These are phyloP conservation scores for Boletus coccyginus DNA, from an alignment of 768 basidiomycete species.

Conservation along the genomic window DNA sequence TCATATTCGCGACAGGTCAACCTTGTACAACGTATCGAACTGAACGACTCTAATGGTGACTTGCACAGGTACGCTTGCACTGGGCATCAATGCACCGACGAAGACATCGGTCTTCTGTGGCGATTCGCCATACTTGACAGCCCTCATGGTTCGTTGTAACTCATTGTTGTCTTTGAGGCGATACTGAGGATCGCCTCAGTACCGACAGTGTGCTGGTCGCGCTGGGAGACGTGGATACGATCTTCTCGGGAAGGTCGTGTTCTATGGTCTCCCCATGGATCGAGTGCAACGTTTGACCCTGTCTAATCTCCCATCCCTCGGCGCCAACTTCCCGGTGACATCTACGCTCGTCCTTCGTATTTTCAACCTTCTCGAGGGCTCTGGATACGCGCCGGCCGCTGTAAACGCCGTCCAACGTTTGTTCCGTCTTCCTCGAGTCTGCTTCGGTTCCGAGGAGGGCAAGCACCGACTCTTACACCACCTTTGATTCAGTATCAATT, in stretches of 20 bases:
- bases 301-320: slow-evolving; percentile 59
- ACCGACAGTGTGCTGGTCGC: slow-evolving; percentile 71
- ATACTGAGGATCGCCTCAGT: slow-evolving; percentile 35
- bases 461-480: slow-evolving; percentile 60
- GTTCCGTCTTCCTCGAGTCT: slow-evolving; percentile 56
- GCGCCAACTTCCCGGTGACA: slow-evolving; percentile 64
- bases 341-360: slow-evolving; percentile 63
- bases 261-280: slow-evolving; percentile 65
- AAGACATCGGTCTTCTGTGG: slow-evolving; percentile 64
- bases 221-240: slow-evolving; percentile 73
- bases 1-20: slow-evolving; percentile 64
- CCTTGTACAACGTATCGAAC: background rate
- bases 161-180: background rate
- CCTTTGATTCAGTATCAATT: slow-evolving; percentile 68
- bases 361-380: slow-evolving; percentile 66
- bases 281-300: slow-evolving; percentile 61
- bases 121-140: slow-evolving; percentile 59
- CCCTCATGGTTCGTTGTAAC: slow-evolving; percentile 48
- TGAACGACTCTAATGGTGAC: background rate
- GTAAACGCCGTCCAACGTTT: slow-evolving; percentile 50
- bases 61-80: slow-evolving; percentile 57
- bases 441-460: slow-evolving; percentile 53
- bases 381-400: slow-evolving; percentile 47
- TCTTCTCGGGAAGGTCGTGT: slow-evolving; percentile 66
- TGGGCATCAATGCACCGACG: slow-evolving; percentile 74